phyloP scores from a whole-genome alignment of 805 yeast species.

The Ascoidea asiatica region DNA sequence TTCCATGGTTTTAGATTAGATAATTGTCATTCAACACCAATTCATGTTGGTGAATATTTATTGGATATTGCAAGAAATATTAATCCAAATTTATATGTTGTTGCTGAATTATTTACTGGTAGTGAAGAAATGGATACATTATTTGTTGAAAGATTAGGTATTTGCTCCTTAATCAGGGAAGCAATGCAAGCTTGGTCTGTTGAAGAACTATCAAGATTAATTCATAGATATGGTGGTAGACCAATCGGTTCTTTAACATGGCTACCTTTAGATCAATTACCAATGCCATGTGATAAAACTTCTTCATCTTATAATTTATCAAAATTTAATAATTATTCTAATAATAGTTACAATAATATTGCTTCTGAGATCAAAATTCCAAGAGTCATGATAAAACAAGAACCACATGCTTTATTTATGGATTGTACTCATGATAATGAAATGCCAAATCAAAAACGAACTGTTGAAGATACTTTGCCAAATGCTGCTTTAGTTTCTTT shows the following conservation, averaged over 20 bases:
- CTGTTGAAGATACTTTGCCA: conserved; percentile 88
- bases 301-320: neutral
- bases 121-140: conserved; percentile 82
- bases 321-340: conserved; percentile 10
- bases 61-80: conserved; percentile 78
- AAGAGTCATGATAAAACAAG: conserved; percentile 44
- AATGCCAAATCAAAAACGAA: conserved; percentile 77
- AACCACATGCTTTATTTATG: conserved; percentile 94
- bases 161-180: conserved; percentile 81
- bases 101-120: conserved; percentile 90
- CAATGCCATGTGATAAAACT: conserved; percentile 42
- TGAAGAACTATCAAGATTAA: conserved; percentile 69
- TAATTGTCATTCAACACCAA: conserved; percentile 92
- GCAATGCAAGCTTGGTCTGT: conserved; percentile 96
- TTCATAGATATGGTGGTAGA: conserved; percentile 88
- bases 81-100: conserved; percentile 80
- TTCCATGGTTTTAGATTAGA: conserved; percentile 89
- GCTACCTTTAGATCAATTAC: conserved; percentile 61
- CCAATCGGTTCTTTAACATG: conserved; percentile 88
- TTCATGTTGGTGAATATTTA: conserved; percentile 84
- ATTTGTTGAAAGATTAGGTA: conserved; percentile 82
- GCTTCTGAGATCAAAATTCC: conserved; percentile 61
- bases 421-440: conserved; percentile 97
- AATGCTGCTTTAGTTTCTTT: conserved; percentile 90
- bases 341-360: conserved; percentile 14